Base-by-base conservation (phyloP, 306 rosid species). In the Cicer arietinum region DNA sequence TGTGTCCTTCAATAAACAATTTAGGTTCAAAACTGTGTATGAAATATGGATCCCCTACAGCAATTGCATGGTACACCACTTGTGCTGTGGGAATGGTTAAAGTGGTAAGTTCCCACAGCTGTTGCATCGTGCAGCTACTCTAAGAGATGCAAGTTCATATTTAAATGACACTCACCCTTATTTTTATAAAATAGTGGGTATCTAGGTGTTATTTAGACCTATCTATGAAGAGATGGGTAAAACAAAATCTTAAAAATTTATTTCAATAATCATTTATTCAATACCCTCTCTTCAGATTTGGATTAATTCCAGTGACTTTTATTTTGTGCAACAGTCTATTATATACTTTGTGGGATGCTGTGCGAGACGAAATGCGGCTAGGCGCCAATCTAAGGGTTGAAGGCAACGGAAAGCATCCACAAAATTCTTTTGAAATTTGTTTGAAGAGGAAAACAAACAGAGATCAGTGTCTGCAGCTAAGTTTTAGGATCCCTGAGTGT, bases 341-440 rank as follows among this genome's bases (percentile, higher is more conserved):
- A 73, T 92, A 81, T 92, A 92, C 84, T 92, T 92, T 22, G 96
- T 92, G 77, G 97, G 97, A 65, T 92, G 97, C 82, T 92, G 96
- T 67, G 97, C 96, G 0, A 83, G 97, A 74, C 79, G 96, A 87
- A 92, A 88, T 80, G 97, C 96, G 65, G 80, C 91, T 6, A 82
- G 85, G 68, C 72, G 70, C 75, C 82, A 69, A 63, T 76, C 96
- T 1, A 92, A 92, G 80, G 78, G 75, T 57, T 89, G 82, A 87
- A 79, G 54, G 35, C 72, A 73, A 18, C 3, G 46, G 39, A 9
- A 40, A 1, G 65, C 50, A 58, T 30, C 43, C 52, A 37, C 45
- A 40, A 65, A 20, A 25, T 37, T 56, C 25, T 71, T 69, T 47
- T 42, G 65, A 1, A 77, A 66, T 75, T 45, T 76, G 54, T 57